These are phyloP conservation scores for Pestalotiopsis sp. DNA, from an alignment of 2,329 filamentous ascomycete species.

Conservation along the genomic window DNA sequence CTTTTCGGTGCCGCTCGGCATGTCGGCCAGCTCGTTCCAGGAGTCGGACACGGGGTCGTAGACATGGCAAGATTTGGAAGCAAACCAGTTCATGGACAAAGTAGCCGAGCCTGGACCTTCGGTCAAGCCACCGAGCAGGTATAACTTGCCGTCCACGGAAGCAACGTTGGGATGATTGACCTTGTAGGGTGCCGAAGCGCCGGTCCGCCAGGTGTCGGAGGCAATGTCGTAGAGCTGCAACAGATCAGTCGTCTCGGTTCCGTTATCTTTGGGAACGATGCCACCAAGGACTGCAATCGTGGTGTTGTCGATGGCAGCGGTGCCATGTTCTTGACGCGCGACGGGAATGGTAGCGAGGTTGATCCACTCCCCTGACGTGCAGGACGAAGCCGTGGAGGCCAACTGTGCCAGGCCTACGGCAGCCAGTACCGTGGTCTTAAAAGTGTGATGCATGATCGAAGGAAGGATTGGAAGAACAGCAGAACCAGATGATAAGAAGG, in stretches of 20 bases:
- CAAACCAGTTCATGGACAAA: neutral
- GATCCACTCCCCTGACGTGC: neutral
- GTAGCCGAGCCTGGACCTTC: constrained; percentile 26
- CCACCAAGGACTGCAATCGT: neutral
- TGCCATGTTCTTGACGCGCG: neutral
- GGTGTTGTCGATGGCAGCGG: neutral
- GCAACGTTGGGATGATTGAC: constrained; percentile 40
- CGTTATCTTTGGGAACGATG: neutral
- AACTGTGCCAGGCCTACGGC: neutral
- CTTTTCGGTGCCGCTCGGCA: constrained; percentile 27
- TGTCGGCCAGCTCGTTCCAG: constrained; percentile 28
- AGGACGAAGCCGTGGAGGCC: neutral
- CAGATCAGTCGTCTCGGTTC: neutral
- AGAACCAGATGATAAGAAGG: no score
- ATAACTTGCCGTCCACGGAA: constrained; percentile 35
- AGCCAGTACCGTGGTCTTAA: neutral
- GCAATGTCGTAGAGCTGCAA: neutral
- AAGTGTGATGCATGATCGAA: neutral
- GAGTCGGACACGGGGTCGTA: constrained; percentile 28
- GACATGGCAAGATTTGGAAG: constrained; percentile 25
- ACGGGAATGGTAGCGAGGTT: neutral
- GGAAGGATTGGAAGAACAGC: no score
- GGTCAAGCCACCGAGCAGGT: constrained; percentile 33
- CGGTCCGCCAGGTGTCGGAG: constrained; percentile 28
- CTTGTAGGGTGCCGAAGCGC: constrained; percentile 25